phyloP scores from a whole-genome alignment of 768 basidiomycete species.

The Tulasnella sp. region DNA sequence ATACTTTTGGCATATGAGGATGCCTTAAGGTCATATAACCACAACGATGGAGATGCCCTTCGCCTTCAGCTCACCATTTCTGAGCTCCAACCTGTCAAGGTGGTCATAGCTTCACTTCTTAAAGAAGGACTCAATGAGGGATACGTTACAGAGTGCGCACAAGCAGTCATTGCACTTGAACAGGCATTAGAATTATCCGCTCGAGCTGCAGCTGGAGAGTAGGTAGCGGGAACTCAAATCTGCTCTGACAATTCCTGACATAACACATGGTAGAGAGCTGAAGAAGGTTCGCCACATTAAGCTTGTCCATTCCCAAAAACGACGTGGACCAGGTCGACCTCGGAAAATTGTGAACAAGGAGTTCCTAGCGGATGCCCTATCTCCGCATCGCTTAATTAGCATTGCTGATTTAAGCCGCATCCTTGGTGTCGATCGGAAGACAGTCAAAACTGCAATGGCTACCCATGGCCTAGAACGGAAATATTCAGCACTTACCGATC shows the following conservation, averaged over 20 bases:
- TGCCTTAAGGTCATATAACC: neutral
- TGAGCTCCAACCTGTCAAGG: neutral
- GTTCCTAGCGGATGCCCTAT: neutral
- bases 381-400: neutral
- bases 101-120: neutral
- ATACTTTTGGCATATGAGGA: neutral
- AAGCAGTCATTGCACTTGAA: neutral
- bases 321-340: neutral
- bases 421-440: neutral
- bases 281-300: neutral
- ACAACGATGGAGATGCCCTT: neutral
- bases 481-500: neutral
- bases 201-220: neutral
- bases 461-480: neutral
- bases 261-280: neutral
- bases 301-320: neutral
- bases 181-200: neutral
- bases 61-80: neutral
- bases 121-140: neutral
- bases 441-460: neutral
- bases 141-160: neutral
- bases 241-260: too few species aligned
- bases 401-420: neutral
- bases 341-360: neutral
- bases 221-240: too few species aligned